phyloP scores from a whole-genome alignment of 2,329 filamentous ascomycete genomes.

The Bipolaris victoriae region DNA sequence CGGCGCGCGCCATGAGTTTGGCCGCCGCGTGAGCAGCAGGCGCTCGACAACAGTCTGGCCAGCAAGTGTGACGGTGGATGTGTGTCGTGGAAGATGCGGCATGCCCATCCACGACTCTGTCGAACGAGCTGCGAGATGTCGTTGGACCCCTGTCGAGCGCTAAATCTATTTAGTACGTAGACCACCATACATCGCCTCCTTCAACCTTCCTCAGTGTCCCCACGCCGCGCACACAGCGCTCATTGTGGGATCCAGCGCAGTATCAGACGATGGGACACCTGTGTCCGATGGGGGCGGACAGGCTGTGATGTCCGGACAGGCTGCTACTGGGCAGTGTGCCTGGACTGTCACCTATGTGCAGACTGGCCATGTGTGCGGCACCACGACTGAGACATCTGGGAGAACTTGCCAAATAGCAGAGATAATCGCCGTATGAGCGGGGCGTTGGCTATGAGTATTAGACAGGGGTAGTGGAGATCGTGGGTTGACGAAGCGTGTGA shows the following conservation, averaged over 20 bases:
- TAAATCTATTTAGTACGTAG: slow-evolving; percentile 24
- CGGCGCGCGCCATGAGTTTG: slow-evolving; percentile 9
- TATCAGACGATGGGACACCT: background rate
- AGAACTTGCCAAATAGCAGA: slow-evolving; percentile 16
- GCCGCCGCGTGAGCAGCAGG: slow-evolving; percentile 2
- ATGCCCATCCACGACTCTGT: slow-evolving; percentile 14
- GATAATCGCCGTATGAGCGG: slow-evolving; percentile 12
- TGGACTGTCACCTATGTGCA: background rate
- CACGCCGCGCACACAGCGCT: slow-evolving; percentile 17
- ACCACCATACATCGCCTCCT: slow-evolving; percentile 33
- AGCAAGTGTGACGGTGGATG: slow-evolving; percentile 10
- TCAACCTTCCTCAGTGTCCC: slow-evolving; percentile 28
- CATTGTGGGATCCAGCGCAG: background rate
- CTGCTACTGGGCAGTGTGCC: background rate
- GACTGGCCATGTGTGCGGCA: background rate
- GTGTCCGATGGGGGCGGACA: background rate
- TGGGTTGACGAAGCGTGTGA: slow-evolving; percentile 18
- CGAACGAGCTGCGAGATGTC: slow-evolving; percentile 22
- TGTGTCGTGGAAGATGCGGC: slow-evolving; percentile 21
- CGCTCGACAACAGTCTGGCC: background rate
- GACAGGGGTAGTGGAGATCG: slow-evolving; percentile 19
- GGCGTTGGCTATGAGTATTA: slow-evolving; percentile 9
- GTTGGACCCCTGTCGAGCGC: slow-evolving; percentile 21
- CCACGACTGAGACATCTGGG: slow-evolving; percentile 11
- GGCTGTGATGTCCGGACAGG: background rate